Percentiles rank a stretch among this genome's conserved stretches.
phyloP scores from a whole-genome alignment of 2,329 filamentous ascomycete genomes.

The Trichoderma citrinoviride region DNA sequence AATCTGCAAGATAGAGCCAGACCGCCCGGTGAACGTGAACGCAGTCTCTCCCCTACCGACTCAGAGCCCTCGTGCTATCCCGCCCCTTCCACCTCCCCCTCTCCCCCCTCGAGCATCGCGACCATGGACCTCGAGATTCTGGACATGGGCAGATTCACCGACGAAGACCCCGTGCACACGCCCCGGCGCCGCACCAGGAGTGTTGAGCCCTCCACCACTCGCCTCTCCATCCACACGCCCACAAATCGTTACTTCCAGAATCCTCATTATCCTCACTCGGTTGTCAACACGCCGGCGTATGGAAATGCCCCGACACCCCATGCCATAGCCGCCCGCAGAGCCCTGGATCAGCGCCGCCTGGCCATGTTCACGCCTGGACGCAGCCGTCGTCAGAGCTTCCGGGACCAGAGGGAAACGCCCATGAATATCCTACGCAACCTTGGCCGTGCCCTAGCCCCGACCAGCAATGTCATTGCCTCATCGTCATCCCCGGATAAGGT shows the following conservation, averaged over 20 bases:
- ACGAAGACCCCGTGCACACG: conserved; percentile 23
- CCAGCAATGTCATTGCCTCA: conserved; percentile 43
- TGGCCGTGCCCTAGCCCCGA: conserved; percentile 52
- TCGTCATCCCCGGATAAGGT: conserved; percentile 43
- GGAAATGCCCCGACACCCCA: conserved; percentile 56
- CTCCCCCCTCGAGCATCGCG: not conserved
- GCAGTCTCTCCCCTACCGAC: not conserved
- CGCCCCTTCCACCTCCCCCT: not conserved
- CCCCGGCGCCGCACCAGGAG: conserved; percentile 32
- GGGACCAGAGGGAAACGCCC: conserved; percentile 56
- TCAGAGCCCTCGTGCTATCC: not conserved
- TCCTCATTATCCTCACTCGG: conserved; percentile 36
- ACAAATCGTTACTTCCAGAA: conserved; percentile 40
- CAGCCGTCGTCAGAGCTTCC: conserved; percentile 55
- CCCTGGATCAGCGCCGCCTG: conserved; percentile 57
- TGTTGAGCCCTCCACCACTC: conserved; percentile 41
- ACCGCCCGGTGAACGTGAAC: not conserved
- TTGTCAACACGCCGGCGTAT: conserved; percentile 43
- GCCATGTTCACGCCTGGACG: conserved; percentile 60
- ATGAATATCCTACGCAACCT: conserved; percentile 54
- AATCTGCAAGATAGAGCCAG: not conserved
- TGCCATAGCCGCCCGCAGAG: conserved; percentile 57
- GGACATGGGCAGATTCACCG: not conserved
- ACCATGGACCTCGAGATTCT: conserved; percentile 8
- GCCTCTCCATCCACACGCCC: conserved; percentile 43